Evolutionary conservation across 495 filamentous ascomycete species (phyloP).

Genomic region (Trichoderma reesei): DNA sequence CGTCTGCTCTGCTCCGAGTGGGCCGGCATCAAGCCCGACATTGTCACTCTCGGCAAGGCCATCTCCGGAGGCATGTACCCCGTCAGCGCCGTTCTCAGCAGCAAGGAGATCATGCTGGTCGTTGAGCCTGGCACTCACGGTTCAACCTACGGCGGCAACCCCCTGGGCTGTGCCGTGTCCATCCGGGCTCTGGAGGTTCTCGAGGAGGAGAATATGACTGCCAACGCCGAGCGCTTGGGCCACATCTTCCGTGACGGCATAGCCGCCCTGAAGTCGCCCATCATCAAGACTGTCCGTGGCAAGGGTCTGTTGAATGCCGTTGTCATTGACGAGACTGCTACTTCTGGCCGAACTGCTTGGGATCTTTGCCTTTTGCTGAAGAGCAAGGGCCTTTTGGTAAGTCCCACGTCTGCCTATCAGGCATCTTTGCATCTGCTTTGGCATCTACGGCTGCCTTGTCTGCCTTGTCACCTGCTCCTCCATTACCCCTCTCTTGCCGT

Average conservation of each 20-base stretch:
- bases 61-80: conserved; percentile 98
- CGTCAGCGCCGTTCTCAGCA: conserved; percentile 83
- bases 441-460: background rate
- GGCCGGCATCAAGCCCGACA: conserved; percentile 88
- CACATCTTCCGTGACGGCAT: conserved; percentile 77
- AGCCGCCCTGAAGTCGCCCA: conserved; percentile 54
- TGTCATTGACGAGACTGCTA: conserved; percentile 85
- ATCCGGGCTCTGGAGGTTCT: conserved; percentile 94
- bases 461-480: conserved; percentile 9
- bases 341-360: conserved; percentile 85
- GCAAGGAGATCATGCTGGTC: conserved; percentile 92
- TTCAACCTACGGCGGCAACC: conserved; percentile 95
- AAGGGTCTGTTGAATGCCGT: conserved; percentile 95
- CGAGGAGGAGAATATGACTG: conserved; percentile 79
- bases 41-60: conserved; percentile 92
- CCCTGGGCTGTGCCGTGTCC: conserved; percentile 90
- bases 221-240: conserved; percentile 70
- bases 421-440: background rate
- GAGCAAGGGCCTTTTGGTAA: conserved; percentile 85
- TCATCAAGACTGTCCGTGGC: conserved; percentile 77
- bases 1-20: conserved; percentile 89
- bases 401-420: conserved; percentile 15
- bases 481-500: background rate
- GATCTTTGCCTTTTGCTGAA: conserved; percentile 94
- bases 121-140: conserved; percentile 95